Evolutionary conservation across 2,329 filamentous ascomycete genomes (phyloP).

Genomic region (Amauroascus verrucosus): DNA sequence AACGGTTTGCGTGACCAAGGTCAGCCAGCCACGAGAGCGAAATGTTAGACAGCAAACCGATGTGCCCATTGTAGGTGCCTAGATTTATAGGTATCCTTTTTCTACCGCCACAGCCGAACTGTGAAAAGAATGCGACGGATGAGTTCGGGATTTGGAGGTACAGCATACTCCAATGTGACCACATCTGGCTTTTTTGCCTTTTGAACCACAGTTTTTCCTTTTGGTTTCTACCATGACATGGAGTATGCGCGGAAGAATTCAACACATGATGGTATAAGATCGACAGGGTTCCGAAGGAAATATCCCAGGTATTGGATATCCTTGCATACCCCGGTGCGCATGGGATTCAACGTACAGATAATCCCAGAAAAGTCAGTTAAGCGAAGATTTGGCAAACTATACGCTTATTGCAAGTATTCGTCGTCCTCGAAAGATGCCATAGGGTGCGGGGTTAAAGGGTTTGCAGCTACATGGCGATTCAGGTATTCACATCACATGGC

Average conservation of each 20-base stretch:
- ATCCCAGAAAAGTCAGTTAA: not conserved
- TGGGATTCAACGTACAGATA: no score
- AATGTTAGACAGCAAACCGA: no score
- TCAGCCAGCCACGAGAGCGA: no score
- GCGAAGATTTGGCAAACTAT: not conserved
- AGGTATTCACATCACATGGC: no score
- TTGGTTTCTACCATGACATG: no score
- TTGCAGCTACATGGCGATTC: no score
- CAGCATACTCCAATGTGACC: not conserved
- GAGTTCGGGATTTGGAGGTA: not conserved
- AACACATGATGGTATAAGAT: not conserved
- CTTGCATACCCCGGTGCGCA: not conserved
- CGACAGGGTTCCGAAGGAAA: not conserved
- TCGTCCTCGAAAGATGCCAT: no score
- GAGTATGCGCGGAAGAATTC: not conserved
- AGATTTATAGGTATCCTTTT: not conserved
- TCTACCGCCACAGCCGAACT: not conserved
- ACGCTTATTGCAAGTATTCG: no score
- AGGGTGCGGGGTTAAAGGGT: no score
- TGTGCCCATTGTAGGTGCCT: no score
- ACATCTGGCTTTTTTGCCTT: not conserved
- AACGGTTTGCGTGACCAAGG: not conserved
- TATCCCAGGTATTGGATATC: not conserved
- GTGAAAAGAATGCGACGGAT: not conserved
- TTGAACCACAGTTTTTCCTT: not conserved